Evolutionary conservation across 805 yeast species (phyloP), one percentile per base, ranked within the genome.

Genomic region (Zygosaccharomyces gambellarensis): DNA sequence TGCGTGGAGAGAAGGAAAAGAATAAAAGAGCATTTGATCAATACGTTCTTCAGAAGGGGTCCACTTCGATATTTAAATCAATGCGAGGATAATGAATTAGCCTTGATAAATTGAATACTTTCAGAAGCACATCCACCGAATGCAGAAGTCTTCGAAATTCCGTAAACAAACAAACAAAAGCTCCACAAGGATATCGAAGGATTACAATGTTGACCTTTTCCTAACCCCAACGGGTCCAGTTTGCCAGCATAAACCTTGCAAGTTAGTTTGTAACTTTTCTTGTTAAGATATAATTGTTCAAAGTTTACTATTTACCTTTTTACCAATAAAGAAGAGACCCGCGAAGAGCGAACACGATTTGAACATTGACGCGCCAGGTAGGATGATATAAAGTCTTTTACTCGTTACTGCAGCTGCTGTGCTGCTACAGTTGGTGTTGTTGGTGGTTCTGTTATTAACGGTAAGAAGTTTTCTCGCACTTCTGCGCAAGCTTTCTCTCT

Each of bases 311-410:
- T 42, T 42, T 42, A 42, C 45, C 36, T 42, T 42, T 25, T 42
- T 42, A 42, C 45, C 45, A 42, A 30, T 42, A 42, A 42, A 42
- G 45, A 42, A 14, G 17, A 42, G 45, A 31, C 36, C 23, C 45
- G 45, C 36, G 45, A 42, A 42, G 45, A 42, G 36, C 38, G 45
- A 42, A 42, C 45, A 42, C 45, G 45, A 42, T 12, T 14, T 34
- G 9, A 34, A 21, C 29, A 30, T 30, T 42, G 45, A 42, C 45
- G 45, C 45, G 45, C 45, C 45, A 34, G 3, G 22, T 34, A 21
- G 10, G 22, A 6, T 34, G 11, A 9, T 14, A 34, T 34, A 34
- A 34, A 34, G 38, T 11, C 22, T 34, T 34, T 8, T 17, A 34
- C 23, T 14, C 38, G 38, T 21, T 5, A 34, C 38, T 14, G 19